Conservation (phyloP, 768 basidiomycete species). For the Wakefieldia striispora region DNA sequence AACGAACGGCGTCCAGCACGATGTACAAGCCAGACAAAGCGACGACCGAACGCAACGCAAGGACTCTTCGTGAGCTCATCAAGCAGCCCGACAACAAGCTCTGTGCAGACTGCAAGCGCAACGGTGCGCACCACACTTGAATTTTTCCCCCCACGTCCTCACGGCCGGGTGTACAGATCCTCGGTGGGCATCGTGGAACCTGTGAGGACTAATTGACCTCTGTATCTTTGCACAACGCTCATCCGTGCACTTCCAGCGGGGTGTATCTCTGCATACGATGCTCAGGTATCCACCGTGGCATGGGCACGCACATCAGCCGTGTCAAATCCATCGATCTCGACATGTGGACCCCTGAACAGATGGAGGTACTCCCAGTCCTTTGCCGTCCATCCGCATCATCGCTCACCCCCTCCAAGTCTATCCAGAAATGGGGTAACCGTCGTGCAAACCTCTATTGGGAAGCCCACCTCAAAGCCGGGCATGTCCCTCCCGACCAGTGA, state of each 20-base stretch:
- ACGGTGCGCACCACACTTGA: constrained; percentile 57
- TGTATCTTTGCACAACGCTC: not conserved
- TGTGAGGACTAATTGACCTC: constrained; percentile 47
- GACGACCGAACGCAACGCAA: constrained; percentile 76
- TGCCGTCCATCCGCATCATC: not conserved
- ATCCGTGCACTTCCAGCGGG: constrained; percentile 49
- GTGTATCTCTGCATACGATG: constrained; percentile 96
- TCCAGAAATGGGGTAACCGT: constrained; percentile 93
- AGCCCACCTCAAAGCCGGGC: constrained; percentile 87
- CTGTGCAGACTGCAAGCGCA: constrained; percentile 96
- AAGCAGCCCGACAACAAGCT: constrained; percentile 89
- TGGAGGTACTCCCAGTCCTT: constrained; percentile 60
- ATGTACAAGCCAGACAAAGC: constrained; percentile 74
- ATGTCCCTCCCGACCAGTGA: constrained; percentile 92
- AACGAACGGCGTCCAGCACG: constrained; percentile 13
- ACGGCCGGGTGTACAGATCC: constrained; percentile 58
- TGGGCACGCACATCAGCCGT: constrained; percentile 98
- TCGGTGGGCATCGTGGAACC: constrained; percentile 97
- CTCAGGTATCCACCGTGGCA: constrained; percentile 94
- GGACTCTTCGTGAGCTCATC: constrained; percentile 80
- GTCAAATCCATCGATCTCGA: constrained; percentile 98
- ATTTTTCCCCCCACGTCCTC: not conserved
- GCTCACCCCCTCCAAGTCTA: constrained; percentile 44
- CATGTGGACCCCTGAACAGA: constrained; percentile 96
- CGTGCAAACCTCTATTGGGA: constrained; percentile 98